Evolutionary conservation across 2,329 filamentous ascomycete species (phyloP).

Genomic region (Arachnopeziza araneosa): DNA sequence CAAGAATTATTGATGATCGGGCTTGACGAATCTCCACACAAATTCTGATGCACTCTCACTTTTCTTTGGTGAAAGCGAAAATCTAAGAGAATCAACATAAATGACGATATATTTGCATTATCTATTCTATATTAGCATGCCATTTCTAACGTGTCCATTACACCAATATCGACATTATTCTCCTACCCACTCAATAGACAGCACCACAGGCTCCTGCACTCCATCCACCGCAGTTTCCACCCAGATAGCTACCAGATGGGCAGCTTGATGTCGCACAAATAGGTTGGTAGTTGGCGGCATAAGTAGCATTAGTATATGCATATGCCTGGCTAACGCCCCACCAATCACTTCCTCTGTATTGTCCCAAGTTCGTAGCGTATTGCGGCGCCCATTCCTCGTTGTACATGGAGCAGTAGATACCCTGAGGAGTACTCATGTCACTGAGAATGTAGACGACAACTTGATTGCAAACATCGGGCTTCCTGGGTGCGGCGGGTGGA

Average conservation of each 20-base stretch:
- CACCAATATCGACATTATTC: too few relatives aligned
- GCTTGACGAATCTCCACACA: too few relatives aligned
- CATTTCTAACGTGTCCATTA: too few relatives aligned
- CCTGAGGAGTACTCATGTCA: conserved; percentile 19
- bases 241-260: conserved; percentile 6
- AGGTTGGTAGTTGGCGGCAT: conserved; percentile 6
- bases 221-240: conserved; percentile 20
- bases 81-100: too few relatives aligned
- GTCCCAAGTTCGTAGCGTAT: conserved; percentile 23
- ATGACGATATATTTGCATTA: too few relatives aligned
- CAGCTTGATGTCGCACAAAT: conserved; percentile 18
- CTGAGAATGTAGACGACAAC: conserved; percentile 34
- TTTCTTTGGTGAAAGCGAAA: too few relatives aligned
- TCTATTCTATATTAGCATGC: too few relatives aligned
- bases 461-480: conserved; percentile 34
- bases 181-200: too few relatives aligned
- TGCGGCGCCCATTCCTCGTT: conserved; percentile 18
- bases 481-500: conserved; percentile 24
- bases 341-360: conserved; percentile 20
- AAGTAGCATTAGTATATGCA: conserved; percentile 12
- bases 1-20: too few relatives aligned
- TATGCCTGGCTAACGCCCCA: conserved; percentile 17
- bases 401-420: conserved; percentile 33
- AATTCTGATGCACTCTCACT: too few relatives aligned
- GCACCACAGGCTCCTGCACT: conserved; percentile 12